Evolutionary conservation across 176 grass and related monocot genomes (phyloP), one percentile per base, ranked within the genome.

Genomic region (Ananas comosus): DNA sequence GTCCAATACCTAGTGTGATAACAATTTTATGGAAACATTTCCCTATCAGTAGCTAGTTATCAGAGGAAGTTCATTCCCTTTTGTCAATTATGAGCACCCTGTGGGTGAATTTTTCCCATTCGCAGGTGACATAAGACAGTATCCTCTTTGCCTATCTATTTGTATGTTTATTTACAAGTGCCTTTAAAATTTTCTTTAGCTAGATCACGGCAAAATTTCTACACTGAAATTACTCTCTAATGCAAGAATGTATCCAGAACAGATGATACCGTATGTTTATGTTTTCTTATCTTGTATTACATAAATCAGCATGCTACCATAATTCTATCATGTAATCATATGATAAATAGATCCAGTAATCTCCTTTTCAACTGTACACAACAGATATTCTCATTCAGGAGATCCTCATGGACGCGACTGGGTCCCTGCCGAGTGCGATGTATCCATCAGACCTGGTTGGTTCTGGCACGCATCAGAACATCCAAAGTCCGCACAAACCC

Each of bases 401-500:
- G 89, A 97, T 79, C 89, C 71, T 70, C 63, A 81, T 71, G 93
- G 93, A 54, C 53, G 66, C 63, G 84, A 97, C 29, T 97, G 93
- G 89, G 86, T 97, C 71, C 89, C 93, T 63, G 89, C 93, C 58
- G 93, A 97, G 78, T 97, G 93, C 74, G 89, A 92, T 64, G 93
- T 92, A 75, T 92, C 93, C 28, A 92, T 97, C 73, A 83, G 93
- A 65, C 82, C 79, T 58, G 89, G 93, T 24, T 97, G 93, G 93
- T 97, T 97, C 64, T 97, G 93, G 93, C 93, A 92, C 68, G 69
- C 71, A 13, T 88, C 84, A 49, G 65, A 97, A 78, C 83, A 81
- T 77, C 93, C 93, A 23, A 97, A 92, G 80, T 80, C 22, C 22
- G 89, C 69, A 2, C 48, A 69, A 73, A 80, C 25, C 21, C 68